Conservation (phyloP, 108 stramenopile genomes). For the Poteriospumella lacustris region DNA sequence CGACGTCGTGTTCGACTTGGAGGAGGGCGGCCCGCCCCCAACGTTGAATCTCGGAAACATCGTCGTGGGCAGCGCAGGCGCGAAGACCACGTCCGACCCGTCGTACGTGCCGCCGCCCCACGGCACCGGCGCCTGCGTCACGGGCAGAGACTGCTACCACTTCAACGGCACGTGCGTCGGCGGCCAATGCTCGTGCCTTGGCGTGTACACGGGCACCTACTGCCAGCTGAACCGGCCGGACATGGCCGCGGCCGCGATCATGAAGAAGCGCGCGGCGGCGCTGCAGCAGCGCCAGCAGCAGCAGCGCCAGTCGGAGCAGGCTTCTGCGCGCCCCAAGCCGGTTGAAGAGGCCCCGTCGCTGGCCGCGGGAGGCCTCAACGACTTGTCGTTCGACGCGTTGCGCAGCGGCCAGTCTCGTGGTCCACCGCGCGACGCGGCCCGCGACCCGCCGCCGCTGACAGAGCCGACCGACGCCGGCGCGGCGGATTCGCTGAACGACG, state of each 20-base stretch:
- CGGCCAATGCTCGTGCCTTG: background rate
- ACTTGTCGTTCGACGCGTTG: too few species aligned
- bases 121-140: constrained; percentile 11
- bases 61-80: background rate
- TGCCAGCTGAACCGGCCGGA: constrained; percentile 10
- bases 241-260: background rate
- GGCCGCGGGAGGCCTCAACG: too few species aligned
- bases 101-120: constrained; percentile 17
- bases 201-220: constrained; percentile 7
- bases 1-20: constrained; percentile 21
- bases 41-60: constrained; percentile 12
- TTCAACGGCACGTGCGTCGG: constrained; percentile 15
- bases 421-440: background rate
- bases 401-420: background rate
- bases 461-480: too few species aligned
- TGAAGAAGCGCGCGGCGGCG: background rate
- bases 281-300: background rate
- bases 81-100: background rate
- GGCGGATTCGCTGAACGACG: too few species aligned
- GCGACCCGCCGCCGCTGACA: background rate
- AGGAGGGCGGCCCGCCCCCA: constrained; percentile 21
- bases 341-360: too few species aligned
- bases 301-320: too few species aligned
- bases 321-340: too few species aligned
- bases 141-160: constrained; percentile 18